These are phyloP conservation scores for Lentinula sp. DNA, from an alignment of 768 basidiomycete genomes.

Conservation along the genomic window DNA sequence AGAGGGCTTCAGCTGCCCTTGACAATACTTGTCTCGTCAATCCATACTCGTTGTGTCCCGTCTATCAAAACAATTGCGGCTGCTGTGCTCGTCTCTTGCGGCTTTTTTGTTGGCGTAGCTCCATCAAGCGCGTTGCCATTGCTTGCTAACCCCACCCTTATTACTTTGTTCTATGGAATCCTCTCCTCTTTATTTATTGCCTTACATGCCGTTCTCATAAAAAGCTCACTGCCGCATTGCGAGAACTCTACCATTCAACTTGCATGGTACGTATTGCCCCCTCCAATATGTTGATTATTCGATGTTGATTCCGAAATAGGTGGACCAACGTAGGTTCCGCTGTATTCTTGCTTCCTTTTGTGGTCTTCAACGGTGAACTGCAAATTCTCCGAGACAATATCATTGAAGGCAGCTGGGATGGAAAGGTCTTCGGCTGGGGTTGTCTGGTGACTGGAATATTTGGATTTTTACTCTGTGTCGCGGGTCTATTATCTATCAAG, in stretches of 20 bases:
- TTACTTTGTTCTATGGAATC: conserved; percentile 65
- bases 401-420: conserved; percentile 38
- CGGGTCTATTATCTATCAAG: conserved; percentile 75
- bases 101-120: conserved; percentile 72
- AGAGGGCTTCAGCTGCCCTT: conserved; percentile 79
- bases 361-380: conserved; percentile 52
- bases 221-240: conserved; percentile 60
- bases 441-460: conserved; percentile 67
- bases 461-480: conserved; percentile 76
- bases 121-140: conserved; percentile 44
- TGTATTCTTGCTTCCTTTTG: conserved; percentile 55
- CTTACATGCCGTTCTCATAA: conserved; percentile 71
- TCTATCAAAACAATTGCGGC: conserved; percentile 49
- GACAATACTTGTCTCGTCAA: conserved; percentile 69
- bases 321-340: conserved; percentile 75
- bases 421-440: conserved; percentile 55
- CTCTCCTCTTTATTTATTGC: conserved; percentile 73
- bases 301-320: neutral
- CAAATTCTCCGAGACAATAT: conserved; percentile 32
- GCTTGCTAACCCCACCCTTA: conserved; percentile 38
- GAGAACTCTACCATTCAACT: conserved; percentile 68
- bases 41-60: conserved; percentile 49
- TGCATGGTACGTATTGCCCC: conserved; percentile 36
- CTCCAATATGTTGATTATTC: neutral
- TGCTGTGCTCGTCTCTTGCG: conserved; percentile 59